A percentile compares a stretch with the other conserved stretches of the same genome.
phyloP scores from a whole-genome alignment of 371 early-diverging fungal species.

The Mortierella sp. region DNA sequence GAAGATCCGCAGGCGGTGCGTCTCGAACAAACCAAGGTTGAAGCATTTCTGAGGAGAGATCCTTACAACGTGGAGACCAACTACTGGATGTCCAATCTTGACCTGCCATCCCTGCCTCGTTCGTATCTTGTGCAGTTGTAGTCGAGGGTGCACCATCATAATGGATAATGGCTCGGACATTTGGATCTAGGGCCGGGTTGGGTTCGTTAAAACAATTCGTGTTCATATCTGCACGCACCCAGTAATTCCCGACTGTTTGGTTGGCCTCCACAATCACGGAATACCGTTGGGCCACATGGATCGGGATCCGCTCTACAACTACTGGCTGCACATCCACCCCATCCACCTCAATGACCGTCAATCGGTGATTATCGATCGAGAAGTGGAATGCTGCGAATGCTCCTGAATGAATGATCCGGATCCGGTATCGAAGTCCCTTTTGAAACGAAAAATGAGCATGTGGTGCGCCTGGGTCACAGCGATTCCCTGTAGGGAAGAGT shows the following conservation, averaged over 20 bases:
- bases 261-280: conserved; percentile 55
- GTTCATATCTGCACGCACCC: conserved; percentile 49
- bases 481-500: conserved; percentile 47
- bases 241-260: conserved; percentile 50
- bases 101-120: not conserved
- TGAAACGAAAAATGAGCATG: conserved; percentile 32
- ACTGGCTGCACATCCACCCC: conserved; percentile 50
- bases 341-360: conserved; percentile 58
- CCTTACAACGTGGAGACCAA: conserved; percentile 25
- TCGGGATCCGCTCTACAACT: conserved; percentile 38
- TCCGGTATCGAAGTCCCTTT: conserved; percentile 20
- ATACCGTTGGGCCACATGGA: conserved; percentile 56
- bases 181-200: conserved; percentile 27
- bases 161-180: conserved; percentile 39
- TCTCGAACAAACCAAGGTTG: conserved; percentile 17
- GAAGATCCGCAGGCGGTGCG: conserved; percentile 17
- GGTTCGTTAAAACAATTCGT: conserved; percentile 29
- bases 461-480: conserved; percentile 34
- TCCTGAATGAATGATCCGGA: conserved; percentile 52
- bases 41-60: conserved; percentile 31
- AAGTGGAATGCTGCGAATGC: conserved; percentile 43
- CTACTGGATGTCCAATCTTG: conserved; percentile 16
- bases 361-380: conserved; percentile 53
- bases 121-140: not conserved
- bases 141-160: conserved; percentile 46